These are phyloP conservation scores for Thielaviopsis populi DNA, from an alignment of 2,329 filamentous ascomycete genomes.

Conservation along the genomic window DNA sequence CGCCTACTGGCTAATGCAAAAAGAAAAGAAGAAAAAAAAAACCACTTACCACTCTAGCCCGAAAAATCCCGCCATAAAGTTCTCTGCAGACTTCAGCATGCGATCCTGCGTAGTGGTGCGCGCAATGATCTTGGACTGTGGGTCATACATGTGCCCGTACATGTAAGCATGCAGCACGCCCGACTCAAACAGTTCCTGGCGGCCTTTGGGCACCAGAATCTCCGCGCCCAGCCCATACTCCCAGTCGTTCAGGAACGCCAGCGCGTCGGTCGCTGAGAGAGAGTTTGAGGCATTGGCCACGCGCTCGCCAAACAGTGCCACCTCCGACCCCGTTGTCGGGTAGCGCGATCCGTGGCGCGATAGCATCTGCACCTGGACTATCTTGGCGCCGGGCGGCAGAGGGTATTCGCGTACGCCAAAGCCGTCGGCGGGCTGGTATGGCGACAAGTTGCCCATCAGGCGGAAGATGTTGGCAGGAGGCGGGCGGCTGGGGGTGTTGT, in stretches of 20 bases:
- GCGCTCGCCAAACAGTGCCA: slow-evolving; percentile 40
- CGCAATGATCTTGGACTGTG: slow-evolving; percentile 56
- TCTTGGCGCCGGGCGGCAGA: slow-evolving; percentile 49
- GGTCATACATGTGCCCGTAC: slow-evolving; percentile 56
- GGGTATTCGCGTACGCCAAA: slow-evolving; percentile 62
- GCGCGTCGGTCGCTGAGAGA: slow-evolving; percentile 39
- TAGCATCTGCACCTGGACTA: slow-evolving; percentile 56
- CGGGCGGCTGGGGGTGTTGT: background rate
- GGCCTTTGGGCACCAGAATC: slow-evolving; percentile 57
- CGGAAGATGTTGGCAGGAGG: slow-evolving; percentile 45
- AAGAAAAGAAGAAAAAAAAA: too few species aligned
- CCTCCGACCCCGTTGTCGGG: slow-evolving; percentile 45
- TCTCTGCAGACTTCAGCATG: slow-evolving; percentile 63
- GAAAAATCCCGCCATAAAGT: slow-evolving; percentile 68
- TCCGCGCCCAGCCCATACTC: slow-evolving; percentile 53
- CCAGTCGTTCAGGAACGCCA: slow-evolving; percentile 57
- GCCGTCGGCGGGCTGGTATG: slow-evolving; percentile 56
- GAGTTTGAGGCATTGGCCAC: slow-evolving; percentile 39
- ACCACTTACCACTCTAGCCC: slow-evolving; percentile 50
- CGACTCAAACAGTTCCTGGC: slow-evolving; percentile 58
- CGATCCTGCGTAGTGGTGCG: slow-evolving; percentile 63
- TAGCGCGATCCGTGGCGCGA: slow-evolving; percentile 61
- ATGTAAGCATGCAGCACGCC: slow-evolving; percentile 55
- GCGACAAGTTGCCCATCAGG: slow-evolving; percentile 52
- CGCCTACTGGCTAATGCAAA: background rate